Evolutionary conservation across 371 early-diverging fungal species (phyloP), one percentile per base, ranked within the genome.

Genomic region (Mortierella sp.): DNA sequence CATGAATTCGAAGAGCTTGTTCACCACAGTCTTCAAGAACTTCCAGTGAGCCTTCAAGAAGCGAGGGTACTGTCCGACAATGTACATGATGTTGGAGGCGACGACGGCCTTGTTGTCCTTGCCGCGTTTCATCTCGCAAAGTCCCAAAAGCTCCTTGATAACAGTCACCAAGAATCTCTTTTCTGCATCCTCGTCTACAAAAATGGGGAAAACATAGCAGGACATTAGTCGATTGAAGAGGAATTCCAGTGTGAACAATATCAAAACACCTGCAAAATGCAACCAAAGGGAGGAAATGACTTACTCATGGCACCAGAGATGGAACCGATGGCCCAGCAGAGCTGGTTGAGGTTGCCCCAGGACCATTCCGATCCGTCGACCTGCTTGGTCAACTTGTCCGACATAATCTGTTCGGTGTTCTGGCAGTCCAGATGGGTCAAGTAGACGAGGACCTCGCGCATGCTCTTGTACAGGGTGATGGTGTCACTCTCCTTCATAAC

Each of bases 1-100:
- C 99, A 99, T 99, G 90, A 99, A 99, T 91, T 99, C 99, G 90
- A 99, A 99, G 55, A 99, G 90, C 88, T 99, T 99, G 94, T 98
- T 99, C 77, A 99, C 97, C n/a, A 99, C 99, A 0, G 99, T 99
- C 93, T 98, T 99, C 80, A 99, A 91, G 91, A 99, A 99, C 89
- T 98, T 99, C 97, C 99, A 98, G 87, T 99, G 99, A 4, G 98
- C 97, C 88, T 98, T 97, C 80, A 99, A 92, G 93, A 99, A 99
- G 24, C 99, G 94, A 48, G 99, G 99, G 83, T 99, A 99, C 91
- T 99, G 99, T 32, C 99, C 99, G 27, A 99, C 99, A 76, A 99
- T 96, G 88, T 99, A 99, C 99, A 99, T 99, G 79, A 99, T 99
- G 90, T 99, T 99, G 56, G 99, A 97, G 0, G 99, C 99, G 24